Evolutionary conservation across 2,329 filamentous ascomycete genomes (phyloP), one percentile per base, ranked within the genome.

Genomic region (Xylogone sp.): DNA sequence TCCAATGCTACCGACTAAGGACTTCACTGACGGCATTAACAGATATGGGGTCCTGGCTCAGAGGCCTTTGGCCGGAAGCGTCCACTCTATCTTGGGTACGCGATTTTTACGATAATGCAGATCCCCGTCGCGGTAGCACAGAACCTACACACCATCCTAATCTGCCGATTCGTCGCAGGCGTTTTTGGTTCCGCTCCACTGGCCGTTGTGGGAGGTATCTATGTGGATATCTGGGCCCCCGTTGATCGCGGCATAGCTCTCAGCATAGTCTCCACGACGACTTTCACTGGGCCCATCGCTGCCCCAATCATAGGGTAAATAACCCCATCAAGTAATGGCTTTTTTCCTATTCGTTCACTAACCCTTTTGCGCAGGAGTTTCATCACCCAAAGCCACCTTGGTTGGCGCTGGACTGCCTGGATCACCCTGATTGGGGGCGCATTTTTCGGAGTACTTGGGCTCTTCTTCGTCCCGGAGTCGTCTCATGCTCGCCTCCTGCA

Each of bases 371-470:
- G 27, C 8, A 86, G 86, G 47, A 84, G 84, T 18, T 89, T 83
- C 70, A 86, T 86, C 46, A 74, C 69, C 2, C 70, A 81, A 21
- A 81, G 79, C 5, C 69, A 81, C 61, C 75, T 87, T 29, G 84
- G 84, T 54, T 90, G 86, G 86, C 80, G 86, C 55, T 90, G 86
- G 86, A 88, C 84, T 3, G 78, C 85, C 70, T 89, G 86, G 61
- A 68, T 80, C 20, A 78, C 75, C 0, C 60, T 75, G 45, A 78
- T 81, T 43, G 68, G 75, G 55, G 64, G 65, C 1, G 67, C 61
- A 7, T 54, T 68, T 1, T 69, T 76, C 52, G 67, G 67, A 2
- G 24, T 67, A 1, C 51, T 76, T 16, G 70, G 66, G 0, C 52
- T 73, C 12, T 50, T 75, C n/a, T 59, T 72, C 13, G 63, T 79